Evolutionary conservation across 345 rosid genomes (phyloP).

Genomic region (Chamaenerion angustifolium): DNA sequence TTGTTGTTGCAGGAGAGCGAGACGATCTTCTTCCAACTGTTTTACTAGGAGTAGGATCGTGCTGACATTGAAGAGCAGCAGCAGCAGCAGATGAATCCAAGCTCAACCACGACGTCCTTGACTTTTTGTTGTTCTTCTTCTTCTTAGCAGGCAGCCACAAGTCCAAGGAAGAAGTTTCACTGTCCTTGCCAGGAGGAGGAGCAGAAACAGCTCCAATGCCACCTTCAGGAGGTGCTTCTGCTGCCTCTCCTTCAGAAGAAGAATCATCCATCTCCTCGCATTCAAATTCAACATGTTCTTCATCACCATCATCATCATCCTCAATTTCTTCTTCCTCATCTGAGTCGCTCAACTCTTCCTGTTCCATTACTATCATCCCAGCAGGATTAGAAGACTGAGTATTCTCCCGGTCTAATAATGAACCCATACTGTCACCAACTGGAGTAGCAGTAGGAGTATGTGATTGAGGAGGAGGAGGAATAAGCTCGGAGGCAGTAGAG

Average conservation of each 20-base stretch:
- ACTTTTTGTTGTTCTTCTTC: constrained; percentile 30
- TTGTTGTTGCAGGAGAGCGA: constrained; percentile 8
- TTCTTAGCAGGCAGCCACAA: constrained; percentile 19
- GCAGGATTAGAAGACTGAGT: constrained; percentile 60
- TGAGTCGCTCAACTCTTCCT: constrained; percentile 94
- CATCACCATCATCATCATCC: constrained; percentile 64
- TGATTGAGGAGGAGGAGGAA: too few species aligned
- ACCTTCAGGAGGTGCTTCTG: constrained; percentile 16
- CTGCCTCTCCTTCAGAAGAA: constrained; percentile 54
- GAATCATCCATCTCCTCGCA: constrained; percentile 98
- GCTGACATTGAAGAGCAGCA: not conserved
- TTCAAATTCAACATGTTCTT: constrained; percentile 92
- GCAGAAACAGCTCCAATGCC: constrained; percentile 14
- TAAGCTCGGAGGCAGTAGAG: constrained; percentile 32
- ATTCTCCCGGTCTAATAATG: constrained; percentile 22
- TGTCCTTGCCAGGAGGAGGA: constrained; percentile 10
- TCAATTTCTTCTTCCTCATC: constrained; percentile 86
- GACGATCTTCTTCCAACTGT: constrained; percentile 5
- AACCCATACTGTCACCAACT: constrained; percentile 9
- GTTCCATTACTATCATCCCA: constrained; percentile 72
- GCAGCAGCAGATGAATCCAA: constrained; percentile 32
- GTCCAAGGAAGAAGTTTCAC: constrained; percentile 14
- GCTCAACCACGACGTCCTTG: constrained; percentile 60
- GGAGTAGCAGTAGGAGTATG: constrained; percentile 17
- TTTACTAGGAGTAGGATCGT: not conserved